Conservation (phyloP, 2,329 filamentous ascomycete species). For the Apiospora kogelbergensis region DNA sequence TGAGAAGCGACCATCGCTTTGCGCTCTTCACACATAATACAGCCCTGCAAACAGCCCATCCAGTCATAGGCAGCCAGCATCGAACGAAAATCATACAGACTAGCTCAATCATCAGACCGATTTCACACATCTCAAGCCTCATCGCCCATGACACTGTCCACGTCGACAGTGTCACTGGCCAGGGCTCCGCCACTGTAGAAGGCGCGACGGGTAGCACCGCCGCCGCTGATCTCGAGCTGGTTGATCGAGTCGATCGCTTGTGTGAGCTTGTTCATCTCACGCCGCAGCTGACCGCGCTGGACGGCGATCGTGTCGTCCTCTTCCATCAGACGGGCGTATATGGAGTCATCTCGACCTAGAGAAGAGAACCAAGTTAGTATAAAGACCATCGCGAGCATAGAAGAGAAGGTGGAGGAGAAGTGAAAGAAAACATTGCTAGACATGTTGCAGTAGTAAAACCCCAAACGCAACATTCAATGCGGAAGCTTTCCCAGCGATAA, state of each 20-base stretch:
- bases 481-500: background rate
- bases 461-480: too few species aligned
- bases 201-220: background rate
- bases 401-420: too few species aligned
- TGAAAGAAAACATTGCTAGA: background rate
- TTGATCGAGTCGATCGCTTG: slow-evolving; percentile 47
- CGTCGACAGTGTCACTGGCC: background rate
- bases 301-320: slow-evolving; percentile 45
- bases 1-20: background rate
- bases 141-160: background rate
- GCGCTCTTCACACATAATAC: background rate
- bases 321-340: slow-evolving; percentile 47
- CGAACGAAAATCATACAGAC: background rate
- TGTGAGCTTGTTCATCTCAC: slow-evolving; percentile 46
- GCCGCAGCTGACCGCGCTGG: slow-evolving; percentile 41
- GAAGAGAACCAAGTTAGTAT: slow-evolving; percentile 18
- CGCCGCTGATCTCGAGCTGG: slow-evolving; percentile 33
- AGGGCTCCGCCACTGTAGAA: background rate
- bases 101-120: background rate
- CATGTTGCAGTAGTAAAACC: background rate
- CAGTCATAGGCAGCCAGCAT: background rate
- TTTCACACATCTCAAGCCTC: background rate
- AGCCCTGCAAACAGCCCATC: background rate
- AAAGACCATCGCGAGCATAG: too few species aligned
- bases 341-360: slow-evolving; percentile 12